Evolutionary conservation across 2,329 filamentous ascomycete species (phyloP).

Genomic region (Penicillium sp.): DNA sequence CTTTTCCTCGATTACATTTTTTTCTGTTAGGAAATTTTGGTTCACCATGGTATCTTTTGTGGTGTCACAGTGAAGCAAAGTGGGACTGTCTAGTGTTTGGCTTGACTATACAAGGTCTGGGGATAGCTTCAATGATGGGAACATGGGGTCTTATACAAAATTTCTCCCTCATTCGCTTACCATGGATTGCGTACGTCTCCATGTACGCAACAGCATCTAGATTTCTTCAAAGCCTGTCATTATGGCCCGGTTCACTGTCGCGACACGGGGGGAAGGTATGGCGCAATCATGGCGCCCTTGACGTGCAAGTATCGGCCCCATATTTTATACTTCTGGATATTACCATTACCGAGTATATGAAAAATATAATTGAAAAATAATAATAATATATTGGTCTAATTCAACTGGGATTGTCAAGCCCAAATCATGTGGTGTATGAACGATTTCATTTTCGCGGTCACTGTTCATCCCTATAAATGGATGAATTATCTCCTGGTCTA

Average conservation of each 20-base stretch:
- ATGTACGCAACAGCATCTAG: neutral
- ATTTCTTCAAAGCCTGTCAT: neutral
- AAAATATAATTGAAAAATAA: neutral
- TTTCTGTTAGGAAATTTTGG: slow-evolving; percentile 4
- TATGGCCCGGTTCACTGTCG: slow-evolving; percentile 6
- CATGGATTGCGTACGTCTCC: slow-evolving; percentile 8
- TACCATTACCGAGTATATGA: neutral
- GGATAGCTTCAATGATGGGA: neutral
- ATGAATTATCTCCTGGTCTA: too few relatives aligned
- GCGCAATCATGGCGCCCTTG: slow-evolving; percentile 24
- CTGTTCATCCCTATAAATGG: neutral
- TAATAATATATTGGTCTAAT: neutral
- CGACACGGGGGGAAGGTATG: slow-evolving; percentile 23
- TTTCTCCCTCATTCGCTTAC: neutral
- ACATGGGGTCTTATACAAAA: neutral
- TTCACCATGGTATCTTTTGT: neutral
- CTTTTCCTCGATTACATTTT: slow-evolving; percentile 12
- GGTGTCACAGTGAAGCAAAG: neutral
- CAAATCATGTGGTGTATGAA: neutral
- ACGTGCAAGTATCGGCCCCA: slow-evolving; percentile 2
- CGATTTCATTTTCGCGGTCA: neutral
- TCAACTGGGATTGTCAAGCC: neutral
- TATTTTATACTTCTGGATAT: neutral
- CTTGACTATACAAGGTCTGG: neutral
- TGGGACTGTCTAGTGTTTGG: neutral